Percentiles rank a stretch among this genome's conserved stretches.
Evolutionary conservation across 1,139 yeast genomes (phyloP).

Genomic region (Hansenula anomala): DNA sequence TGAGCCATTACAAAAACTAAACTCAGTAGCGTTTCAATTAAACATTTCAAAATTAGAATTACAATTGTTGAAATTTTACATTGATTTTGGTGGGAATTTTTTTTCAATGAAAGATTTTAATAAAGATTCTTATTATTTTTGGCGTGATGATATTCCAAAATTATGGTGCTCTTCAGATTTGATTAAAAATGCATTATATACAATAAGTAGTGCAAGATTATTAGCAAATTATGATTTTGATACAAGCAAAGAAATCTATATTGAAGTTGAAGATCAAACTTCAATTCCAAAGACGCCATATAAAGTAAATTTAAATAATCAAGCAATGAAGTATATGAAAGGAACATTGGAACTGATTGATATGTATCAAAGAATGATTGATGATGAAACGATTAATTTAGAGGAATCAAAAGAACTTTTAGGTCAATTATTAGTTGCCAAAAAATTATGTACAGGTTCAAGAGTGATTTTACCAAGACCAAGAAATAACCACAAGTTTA

Average conservation of each 20-base stretch:
- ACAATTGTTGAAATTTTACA: neutral
- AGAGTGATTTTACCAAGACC: too few relatives aligned
- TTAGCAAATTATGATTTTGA: constrained; percentile 2
- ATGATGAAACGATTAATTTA: too few relatives aligned
- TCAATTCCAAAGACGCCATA: too few relatives aligned
- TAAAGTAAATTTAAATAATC: too few relatives aligned
- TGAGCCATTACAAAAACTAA: neutral
- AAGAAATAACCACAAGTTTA: too few relatives aligned
- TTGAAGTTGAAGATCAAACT: too few relatives aligned
- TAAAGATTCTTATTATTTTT: constrained; percentile 6
- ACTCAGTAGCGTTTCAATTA: constrained; percentile 2
- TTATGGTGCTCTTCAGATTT: constrained; percentile 13
- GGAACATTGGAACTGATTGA: too few relatives aligned
- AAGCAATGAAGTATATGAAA: too few relatives aligned
- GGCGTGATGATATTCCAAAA: constrained; percentile 15
- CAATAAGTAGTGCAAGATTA: constrained; percentile 15
- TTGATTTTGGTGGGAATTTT: constrained; percentile 17
- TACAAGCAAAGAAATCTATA: too few relatives aligned
- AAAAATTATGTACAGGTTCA: too few relatives aligned
- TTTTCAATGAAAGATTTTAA: constrained; percentile 15
- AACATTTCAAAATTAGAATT: constrained; percentile 3
- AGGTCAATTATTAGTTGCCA: neutral
- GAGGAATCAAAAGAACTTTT: too few relatives aligned
- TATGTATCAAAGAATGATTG: too few relatives aligned
- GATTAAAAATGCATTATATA: constrained; percentile 13